Evolutionary conservation across 768 basidiomycete genomes (phyloP), one percentile per base, ranked within the genome.

Genomic region (Tylopilus balloui): DNA sequence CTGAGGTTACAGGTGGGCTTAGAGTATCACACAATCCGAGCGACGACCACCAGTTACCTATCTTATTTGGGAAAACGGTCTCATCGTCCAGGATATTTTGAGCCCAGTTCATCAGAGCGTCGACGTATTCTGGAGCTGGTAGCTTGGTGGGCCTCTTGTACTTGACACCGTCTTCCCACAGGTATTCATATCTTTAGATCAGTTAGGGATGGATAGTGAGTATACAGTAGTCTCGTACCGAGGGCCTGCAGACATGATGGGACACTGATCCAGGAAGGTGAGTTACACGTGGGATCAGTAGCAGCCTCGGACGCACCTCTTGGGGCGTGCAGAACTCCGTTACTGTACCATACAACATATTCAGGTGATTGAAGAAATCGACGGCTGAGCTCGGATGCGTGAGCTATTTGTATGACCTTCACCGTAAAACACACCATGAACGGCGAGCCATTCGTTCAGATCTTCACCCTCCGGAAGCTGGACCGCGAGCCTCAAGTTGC

Each of bases 331-430:
- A 99, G 64, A 98, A 98, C 71, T 99, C 96, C 2, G 96, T 96
- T 20, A 99, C 84, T 10, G 93, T 96, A 11, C 95, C 96, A 62
- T 98, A 99, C 17, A 99, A 74, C 96, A 99, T 99, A 67, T 99
- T 99, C 56, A 99, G 71, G 65, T 99, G 96, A 65, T 98, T 99
- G 78, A 98, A 99, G 73, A 99, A 99, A 69, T 99, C 96, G 52
- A 98, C 95, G 25, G 92, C 96, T 99, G 58, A 15, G 42, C 39
- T n/a, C 44, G 13, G 32, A 42, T 6, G 38, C 32, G 48, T 58
- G 50, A 48, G 20, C 31, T n/a, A n/a, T 1, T 23, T 24, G 4
- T 20, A 20, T 21, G 34, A 45, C 19, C 37, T 15, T 14, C 2
- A 42, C 25, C 20, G 45, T 8, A 14, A 19, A 38, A 68, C 81